Evolutionary conservation across 257 asterid genomes (phyloP).

Genomic region (Solanum sejunctum): DNA sequence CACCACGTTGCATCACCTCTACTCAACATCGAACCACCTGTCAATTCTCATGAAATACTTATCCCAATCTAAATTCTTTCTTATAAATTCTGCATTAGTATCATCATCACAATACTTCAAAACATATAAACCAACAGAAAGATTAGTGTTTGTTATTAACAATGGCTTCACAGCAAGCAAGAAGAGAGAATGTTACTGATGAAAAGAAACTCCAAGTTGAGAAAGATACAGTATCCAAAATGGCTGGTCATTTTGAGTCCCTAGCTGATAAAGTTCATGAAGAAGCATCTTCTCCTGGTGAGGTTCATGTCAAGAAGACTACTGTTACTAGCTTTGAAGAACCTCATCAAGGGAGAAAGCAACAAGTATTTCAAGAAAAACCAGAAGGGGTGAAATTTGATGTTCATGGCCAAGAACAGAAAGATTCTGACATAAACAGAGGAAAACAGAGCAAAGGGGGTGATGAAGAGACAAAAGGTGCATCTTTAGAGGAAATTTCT

Average conservation of each 20-base stretch:
- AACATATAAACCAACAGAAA: not conserved
- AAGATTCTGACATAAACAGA: not conserved
- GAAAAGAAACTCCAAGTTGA: conserved; percentile 22
- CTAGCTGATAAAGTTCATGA: conserved; percentile 15
- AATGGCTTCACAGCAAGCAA: conserved; percentile 40
- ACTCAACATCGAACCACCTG: not conserved
- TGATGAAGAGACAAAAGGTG: not conserved
- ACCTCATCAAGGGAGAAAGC: not conserved
- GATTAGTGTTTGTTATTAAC: not conserved
- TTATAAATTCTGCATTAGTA: not conserved
- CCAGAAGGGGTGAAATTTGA: conserved; percentile 12
- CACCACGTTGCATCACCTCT: not conserved
- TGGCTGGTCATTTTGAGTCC: conserved; percentile 45
- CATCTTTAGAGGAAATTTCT: conserved; percentile 43
- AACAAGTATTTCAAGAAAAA: not conserved
- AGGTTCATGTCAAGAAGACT: not conserved
- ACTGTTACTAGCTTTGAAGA: not conserved
- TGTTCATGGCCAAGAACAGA: not conserved
- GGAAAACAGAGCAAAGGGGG: not conserved
- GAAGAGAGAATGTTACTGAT: conserved; percentile 21
- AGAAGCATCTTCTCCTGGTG: not conserved
- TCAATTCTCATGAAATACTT: not conserved
- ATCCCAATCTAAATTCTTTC: not conserved
- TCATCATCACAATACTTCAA: not conserved
- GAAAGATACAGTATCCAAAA: conserved; percentile 41